Evolutionary conservation across 257 asterid species (phyloP).

Genomic region (Scutellaria minor): DNA sequence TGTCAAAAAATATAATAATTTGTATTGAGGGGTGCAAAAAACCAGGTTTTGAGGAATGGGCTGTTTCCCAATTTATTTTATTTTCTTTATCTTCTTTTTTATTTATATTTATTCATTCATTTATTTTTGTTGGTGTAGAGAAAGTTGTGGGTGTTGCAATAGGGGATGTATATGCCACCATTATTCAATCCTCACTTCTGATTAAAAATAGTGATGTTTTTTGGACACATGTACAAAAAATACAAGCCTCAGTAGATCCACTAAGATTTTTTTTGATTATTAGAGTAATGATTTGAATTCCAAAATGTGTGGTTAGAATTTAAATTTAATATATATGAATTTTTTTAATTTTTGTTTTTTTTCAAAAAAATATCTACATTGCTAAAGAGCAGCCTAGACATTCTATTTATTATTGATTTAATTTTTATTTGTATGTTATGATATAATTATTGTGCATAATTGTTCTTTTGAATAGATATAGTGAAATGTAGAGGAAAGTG

Average conservation of each 20-base stretch:
- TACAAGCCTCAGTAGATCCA: constrained; percentile 36
- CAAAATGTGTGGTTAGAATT: neutral
- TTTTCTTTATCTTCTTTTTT: neutral
- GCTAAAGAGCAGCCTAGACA: too few relatives aligned
- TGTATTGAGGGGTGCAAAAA: constrained; percentile 43
- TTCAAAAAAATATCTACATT: neutral
- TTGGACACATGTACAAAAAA: constrained; percentile 36
- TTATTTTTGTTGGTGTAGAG: constrained; percentile 21
- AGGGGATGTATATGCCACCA: constrained; percentile 37
- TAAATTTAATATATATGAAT: neutral
- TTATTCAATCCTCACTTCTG: constrained; percentile 30
- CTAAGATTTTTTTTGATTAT: constrained; percentile 27
- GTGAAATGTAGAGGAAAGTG: too few relatives aligned
- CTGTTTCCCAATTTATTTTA: constrained; percentile 40
- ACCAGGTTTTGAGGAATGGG: constrained; percentile 58
- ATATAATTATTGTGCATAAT: too few relatives aligned
- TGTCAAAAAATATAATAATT: constrained; percentile 21
- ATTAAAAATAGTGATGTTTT: constrained; percentile 26
- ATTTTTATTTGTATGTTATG: too few relatives aligned
- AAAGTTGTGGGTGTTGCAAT: constrained; percentile 46
- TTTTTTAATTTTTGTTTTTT: neutral
- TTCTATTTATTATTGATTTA: too few relatives aligned
- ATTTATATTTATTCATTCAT: neutral
- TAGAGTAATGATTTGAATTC: neutral
- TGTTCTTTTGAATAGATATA: too few relatives aligned